Evolutionary conservation across 257 asterid species (phyloP).

Genomic region (Handroanthus guayacan): DNA sequence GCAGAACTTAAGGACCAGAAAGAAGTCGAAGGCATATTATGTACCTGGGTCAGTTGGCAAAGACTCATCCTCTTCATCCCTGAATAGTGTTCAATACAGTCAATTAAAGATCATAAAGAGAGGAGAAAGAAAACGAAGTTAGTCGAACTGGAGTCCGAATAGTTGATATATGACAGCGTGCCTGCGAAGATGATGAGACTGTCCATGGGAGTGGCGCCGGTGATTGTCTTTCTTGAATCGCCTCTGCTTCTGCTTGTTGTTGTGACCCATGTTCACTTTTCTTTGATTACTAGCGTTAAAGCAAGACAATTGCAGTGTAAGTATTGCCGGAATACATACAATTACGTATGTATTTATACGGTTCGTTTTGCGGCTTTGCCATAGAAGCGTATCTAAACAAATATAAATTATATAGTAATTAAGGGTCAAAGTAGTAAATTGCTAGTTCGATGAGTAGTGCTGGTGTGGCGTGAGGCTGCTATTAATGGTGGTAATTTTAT

Average conservation of each 20-base stretch:
- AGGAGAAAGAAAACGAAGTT: not conserved
- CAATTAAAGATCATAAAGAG: slow-evolving; percentile 8
- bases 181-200: slow-evolving; percentile 51
- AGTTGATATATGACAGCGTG: slow-evolving; percentile 2
- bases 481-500: too few relatives aligned
- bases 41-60: slow-evolving; percentile 75
- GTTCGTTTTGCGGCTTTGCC: too few relatives aligned
- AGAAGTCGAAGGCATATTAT: not conserved
- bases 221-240: slow-evolving; percentile 62
- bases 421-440: too few relatives aligned
- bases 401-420: too few relatives aligned
- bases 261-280: slow-evolving; percentile 61
- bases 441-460: too few relatives aligned
- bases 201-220: slow-evolving; percentile 55
- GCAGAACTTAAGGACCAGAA: not conserved
- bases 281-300: slow-evolving; percentile 7
- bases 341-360: not conserved
- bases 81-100: slow-evolving; percentile 35
- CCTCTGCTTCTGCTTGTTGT: slow-evolving; percentile 80
- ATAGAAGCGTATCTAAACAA: too few relatives aligned
- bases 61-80: slow-evolving; percentile 67
- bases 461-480: too few relatives aligned
- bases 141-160: not conserved
- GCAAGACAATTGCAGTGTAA: not conserved
- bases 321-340: not conserved